Conservation (phyloP, 2,329 filamentous ascomycete genomes). For the Rhinocladiella mackenziei region DNA sequence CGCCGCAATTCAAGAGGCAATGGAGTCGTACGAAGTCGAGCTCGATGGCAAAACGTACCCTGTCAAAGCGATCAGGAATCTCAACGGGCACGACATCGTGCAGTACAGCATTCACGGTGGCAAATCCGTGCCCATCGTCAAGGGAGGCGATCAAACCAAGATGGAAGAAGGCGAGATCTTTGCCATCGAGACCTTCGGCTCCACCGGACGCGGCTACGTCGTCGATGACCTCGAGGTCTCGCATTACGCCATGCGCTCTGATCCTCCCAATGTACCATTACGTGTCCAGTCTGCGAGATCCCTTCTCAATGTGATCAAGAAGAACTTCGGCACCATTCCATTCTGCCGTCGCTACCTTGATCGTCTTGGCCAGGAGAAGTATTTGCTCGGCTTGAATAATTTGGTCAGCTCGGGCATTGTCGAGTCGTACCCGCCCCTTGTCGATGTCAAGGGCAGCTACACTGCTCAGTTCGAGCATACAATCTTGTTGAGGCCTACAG, state of each 20-base stretch:
- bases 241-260: constrained; percentile 73
- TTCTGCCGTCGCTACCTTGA: constrained; percentile 90
- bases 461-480: constrained; percentile 93
- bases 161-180: constrained; percentile 98
- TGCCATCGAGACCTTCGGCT: constrained; percentile 93
- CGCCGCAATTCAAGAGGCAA: constrained; percentile 77
- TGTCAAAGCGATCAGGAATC: constrained; percentile 79
- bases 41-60: constrained; percentile 73
- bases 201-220: constrained; percentile 84
- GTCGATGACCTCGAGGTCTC: constrained; percentile 83
- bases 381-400: constrained; percentile 83
- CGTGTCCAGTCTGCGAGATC: constrained; percentile 78
- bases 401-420: constrained; percentile 79
- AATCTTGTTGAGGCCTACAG: constrained; percentile 70
- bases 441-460: constrained; percentile 90
- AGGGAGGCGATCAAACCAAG: constrained; percentile 80
- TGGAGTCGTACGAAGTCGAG: constrained; percentile 90
- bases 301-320: constrained; percentile 83
- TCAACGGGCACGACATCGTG: constrained; percentile 85
- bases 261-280: constrained; percentile 71
- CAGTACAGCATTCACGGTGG: constrained; percentile 87
- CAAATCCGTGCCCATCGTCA: constrained; percentile 92
- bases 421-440: constrained; percentile 82
- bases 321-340: constrained; percentile 90
- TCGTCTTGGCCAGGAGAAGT: constrained; percentile 90